Percentiles rank a stretch among this genome's conserved stretches.
Evolutionary conservation across 371 early-diverging fungal species (phyloP).

Genomic region (Actinomortierella wolfii): DNA sequence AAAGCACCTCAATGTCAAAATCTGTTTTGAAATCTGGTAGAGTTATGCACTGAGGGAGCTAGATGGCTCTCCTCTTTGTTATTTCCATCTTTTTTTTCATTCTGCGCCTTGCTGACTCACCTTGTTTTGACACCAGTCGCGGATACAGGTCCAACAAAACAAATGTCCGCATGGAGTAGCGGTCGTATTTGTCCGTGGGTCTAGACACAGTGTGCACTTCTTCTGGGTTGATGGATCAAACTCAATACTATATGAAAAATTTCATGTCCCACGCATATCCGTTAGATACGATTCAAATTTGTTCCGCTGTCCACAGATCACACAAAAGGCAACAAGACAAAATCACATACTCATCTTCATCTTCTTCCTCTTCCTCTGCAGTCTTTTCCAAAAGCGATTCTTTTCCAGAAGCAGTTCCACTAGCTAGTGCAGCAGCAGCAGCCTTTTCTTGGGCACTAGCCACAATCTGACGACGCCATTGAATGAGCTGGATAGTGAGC

Average conservation of each 20-base stretch:
- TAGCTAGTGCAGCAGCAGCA: conserved; percentile 16
- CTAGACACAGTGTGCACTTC: conserved; percentile 87
- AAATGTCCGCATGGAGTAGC: conserved; percentile 92
- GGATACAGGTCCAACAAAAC: conserved; percentile 92
- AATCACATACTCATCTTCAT: conserved; percentile 15
- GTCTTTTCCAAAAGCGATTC: conserved; percentile 11
- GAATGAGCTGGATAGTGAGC: conserved; percentile 58
- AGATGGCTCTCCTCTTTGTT: no score
- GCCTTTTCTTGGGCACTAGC: conserved; percentile 29
- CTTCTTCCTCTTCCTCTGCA: conserved; percentile 39
- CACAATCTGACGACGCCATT: conserved; percentile 46
- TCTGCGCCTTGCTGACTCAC: conserved; percentile 47
- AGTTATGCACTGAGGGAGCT: no score
- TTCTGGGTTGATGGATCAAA: conserved; percentile 6
- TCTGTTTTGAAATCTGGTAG: no score
- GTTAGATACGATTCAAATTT: conserved; percentile 6
- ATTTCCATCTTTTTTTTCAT: no score
- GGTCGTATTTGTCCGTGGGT: conserved; percentile 73
- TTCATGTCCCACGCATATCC: conserved; percentile 41
- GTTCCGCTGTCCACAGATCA: neutral
- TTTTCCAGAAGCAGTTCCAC: conserved; percentile 12
- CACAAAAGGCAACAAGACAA: neutral
- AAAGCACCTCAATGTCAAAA: neutral
- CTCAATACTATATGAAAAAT: no score
- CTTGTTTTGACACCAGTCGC: conserved; percentile 91